These are phyloP conservation scores for Andrographis paniculata DNA, from an alignment of 305 asterid species.

Conservation along the genomic window DNA sequence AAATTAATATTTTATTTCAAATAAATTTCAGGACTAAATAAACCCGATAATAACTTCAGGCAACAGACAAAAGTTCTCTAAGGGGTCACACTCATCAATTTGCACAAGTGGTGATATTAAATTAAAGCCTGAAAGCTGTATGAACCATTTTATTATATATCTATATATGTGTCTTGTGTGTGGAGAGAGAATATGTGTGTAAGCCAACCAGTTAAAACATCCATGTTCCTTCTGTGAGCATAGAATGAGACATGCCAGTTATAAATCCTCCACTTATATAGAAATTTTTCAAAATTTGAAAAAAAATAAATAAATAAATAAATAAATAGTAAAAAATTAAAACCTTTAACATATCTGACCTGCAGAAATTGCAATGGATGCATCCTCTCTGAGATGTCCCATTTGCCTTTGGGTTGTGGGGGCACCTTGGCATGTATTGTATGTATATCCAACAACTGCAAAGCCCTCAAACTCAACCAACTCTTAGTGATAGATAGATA, in stretches of 20 bases:
- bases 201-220: conserved; percentile 19
- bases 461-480: neutral
- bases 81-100: conserved; percentile 31
- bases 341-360: too few species aligned
- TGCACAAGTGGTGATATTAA: conserved; percentile 21
- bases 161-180: too few species aligned
- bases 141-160: conserved; percentile 12
- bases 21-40: too few species aligned
- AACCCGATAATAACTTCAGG: neutral
- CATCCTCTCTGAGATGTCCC: neutral
- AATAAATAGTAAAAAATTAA: too few species aligned
- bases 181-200: conserved; percentile 7
- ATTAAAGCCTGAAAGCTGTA: conserved; percentile 18
- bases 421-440: neutral
- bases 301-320: too few species aligned
- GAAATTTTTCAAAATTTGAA: too few species aligned
- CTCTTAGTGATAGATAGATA: neutral
- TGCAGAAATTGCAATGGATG: neutral
- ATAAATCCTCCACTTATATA: too few species aligned
- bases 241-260: conserved; percentile 32
- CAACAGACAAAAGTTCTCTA: neutral
- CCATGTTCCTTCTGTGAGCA: conserved; percentile 9
- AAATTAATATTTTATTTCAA: too few species aligned
- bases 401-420: neutral
- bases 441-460: neutral